Evolutionary conservation across 164 flowering plant species (phyloP).

Genomic region (Echeveria elegans): DNA sequence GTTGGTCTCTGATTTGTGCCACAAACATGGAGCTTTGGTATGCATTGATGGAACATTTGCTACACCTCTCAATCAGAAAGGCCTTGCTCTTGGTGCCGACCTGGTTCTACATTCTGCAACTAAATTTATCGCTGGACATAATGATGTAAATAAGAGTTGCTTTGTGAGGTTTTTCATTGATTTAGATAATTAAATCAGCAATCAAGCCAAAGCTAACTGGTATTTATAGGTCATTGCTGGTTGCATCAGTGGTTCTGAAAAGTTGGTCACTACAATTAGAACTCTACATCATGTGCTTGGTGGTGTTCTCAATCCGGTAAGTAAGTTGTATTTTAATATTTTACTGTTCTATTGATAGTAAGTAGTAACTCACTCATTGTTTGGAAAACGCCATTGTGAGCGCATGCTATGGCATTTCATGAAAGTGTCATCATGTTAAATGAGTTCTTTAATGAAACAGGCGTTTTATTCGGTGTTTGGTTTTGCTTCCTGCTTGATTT

Average conservation of each 20-base stretch:
- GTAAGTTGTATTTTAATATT: constrained; percentile 9
- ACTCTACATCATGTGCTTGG: constrained; percentile 83
- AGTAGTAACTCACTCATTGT: too few species aligned
- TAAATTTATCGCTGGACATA: constrained; percentile 79
- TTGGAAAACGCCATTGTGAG: not conserved
- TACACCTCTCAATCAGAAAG: constrained; percentile 90
- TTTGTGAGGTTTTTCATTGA: not conserved
- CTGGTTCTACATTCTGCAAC: constrained; percentile 87
- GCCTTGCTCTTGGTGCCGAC: constrained; percentile 92
- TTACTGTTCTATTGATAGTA: not conserved
- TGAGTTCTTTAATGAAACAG: not conserved
- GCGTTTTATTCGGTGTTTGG: constrained; percentile 30
- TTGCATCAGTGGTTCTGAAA: constrained; percentile 74
- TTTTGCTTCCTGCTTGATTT: not conserved
- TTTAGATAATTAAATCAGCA: not conserved
- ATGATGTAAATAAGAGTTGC: constrained; percentile 51
- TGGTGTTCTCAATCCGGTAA: constrained; percentile 84
- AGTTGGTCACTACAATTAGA: constrained; percentile 54
- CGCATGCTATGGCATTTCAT: not conserved
- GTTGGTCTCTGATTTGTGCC: constrained; percentile 86
- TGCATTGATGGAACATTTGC: constrained; percentile 93
- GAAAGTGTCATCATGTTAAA: not conserved
- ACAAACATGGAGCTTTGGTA: constrained; percentile 69
- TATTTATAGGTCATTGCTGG: constrained; percentile 76
- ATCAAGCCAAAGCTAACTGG: not conserved